phyloP scores from a whole-genome alignment of 1,284 basidiomycete genomes.

The Singerocomus inundabilis region DNA sequence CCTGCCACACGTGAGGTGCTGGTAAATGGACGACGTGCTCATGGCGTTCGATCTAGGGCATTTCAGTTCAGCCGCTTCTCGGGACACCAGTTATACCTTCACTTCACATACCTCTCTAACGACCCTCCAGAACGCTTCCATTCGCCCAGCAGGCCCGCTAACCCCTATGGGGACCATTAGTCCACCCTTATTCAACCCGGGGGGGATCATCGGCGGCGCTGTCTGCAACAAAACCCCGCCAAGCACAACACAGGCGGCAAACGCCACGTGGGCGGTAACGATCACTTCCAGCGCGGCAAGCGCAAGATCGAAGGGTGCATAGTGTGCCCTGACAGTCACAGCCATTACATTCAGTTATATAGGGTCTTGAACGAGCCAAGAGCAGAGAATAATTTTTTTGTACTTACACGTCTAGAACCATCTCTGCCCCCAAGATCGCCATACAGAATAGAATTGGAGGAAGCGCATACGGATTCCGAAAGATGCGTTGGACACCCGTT shows the following conservation, averaged over 20 bases:
- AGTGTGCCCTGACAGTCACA: slow-evolving; percentile 44
- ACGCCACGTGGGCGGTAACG: slow-evolving; percentile 79
- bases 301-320: slow-evolving; percentile 69
- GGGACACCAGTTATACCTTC: background rate
- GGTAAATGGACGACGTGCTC: slow-evolving; percentile 76
- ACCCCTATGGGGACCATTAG: slow-evolving; percentile 3
- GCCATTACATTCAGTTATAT: background rate
- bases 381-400: slow-evolving; percentile 2
- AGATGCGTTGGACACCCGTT: slow-evolving; percentile 19
- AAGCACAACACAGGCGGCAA: slow-evolving; percentile 74
- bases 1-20: slow-evolving; percentile 84
- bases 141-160: slow-evolving; percentile 31
- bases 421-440: slow-evolving; percentile 31
- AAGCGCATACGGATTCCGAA: slow-evolving; percentile 32
- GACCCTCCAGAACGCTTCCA: slow-evolving; percentile 74
- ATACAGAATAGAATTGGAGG: slow-evolving; percentile 35
- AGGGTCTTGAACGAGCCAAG: slow-evolving; percentile 1
- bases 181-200: slow-evolving; percentile 11
- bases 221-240: slow-evolving; percentile 87
- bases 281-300: slow-evolving; percentile 73
- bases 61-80: background rate
- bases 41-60: slow-evolving; percentile 67
- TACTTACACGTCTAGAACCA: slow-evolving; percentile 34
- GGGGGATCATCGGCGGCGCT: slow-evolving; percentile 52
- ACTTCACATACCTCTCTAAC: slow-evolving; percentile 67